Base-by-base conservation (phyloP, 108 stramenopile species). In the Mediolabrus comicus region DNA sequence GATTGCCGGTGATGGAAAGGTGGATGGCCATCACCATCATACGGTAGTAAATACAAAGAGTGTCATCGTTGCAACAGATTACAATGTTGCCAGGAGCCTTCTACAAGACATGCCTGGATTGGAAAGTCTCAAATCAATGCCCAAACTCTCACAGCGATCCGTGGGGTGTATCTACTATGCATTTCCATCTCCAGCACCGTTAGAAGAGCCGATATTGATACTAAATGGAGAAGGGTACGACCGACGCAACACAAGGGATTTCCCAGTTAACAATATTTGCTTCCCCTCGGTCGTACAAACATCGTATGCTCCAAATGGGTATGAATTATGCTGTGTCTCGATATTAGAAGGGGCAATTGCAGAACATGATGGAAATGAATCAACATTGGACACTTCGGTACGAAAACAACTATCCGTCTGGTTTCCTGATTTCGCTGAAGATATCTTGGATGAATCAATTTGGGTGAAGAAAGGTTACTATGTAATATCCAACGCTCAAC, bases 61-160 rank as follows among this genome's bases (percentile, higher is more conserved):
- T n/a, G 80, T 95, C n/a, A 68, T 95, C n/a, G 61, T 92, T 32
- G 94, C 94, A 14, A 92, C 94, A 2, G 90, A 92, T n/a, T 83
- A 77, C 29, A 51, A 24, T 7, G 73, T 73, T 46, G 89, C 94
- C 17, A 56, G 72, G 28, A 26, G 58, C 17, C 65, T 95, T n/a
- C 26, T 95, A 26, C 71, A 74, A 14, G 69, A 82, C 51, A 55
- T 86, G 9, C 41, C 74, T 27, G 89, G 83, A 11, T 81, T 82
- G 32, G 61, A 72, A 53, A 60, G 70, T 4, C 30, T 76, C 2
- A 59, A 70, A 28, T 17, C 69, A 2, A 14, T 74, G 17, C 77
- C 84, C n/a, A 67, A 64, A 43, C 82, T 83, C 24, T 81, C 87
- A 0, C 91, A 92, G 71, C 86, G 85, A 5, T 71, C 74, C 10